A percentile compares a stretch with the other conserved stretches of the same genome.
Evolutionary conservation across 2,329 filamentous ascomycete species (phyloP).

Genomic region (Ophiostoma novo-ulmi): DNA sequence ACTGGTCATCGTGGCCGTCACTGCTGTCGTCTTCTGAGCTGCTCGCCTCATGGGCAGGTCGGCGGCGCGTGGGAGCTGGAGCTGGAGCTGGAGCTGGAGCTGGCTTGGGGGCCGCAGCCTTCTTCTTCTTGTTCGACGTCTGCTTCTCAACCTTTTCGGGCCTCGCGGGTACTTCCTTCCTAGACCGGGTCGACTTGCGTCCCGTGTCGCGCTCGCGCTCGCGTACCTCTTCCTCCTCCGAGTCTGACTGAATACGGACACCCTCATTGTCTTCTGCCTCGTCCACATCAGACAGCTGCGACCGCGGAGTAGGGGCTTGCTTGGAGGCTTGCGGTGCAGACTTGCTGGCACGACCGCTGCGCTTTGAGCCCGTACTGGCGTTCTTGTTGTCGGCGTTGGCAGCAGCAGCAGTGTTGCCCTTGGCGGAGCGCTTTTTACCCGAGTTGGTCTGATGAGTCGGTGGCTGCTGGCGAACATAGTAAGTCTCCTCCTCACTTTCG

Average conservation of each 20-base stretch:
- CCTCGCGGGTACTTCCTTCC: background rate
- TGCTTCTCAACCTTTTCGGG: background rate
- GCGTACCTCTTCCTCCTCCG: background rate
- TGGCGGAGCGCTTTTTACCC: slow-evolving; percentile 15
- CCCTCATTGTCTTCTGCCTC: slow-evolving; percentile 1
- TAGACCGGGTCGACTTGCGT: background rate
- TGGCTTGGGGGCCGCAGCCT: background rate
- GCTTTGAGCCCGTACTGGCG: background rate
- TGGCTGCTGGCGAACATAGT: background rate
- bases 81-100: background rate
- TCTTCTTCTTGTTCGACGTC: background rate
- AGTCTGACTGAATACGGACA: background rate
- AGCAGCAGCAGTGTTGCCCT: background rate
- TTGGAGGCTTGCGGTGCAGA: background rate
- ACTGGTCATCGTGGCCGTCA: background rate
- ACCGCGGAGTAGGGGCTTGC: background rate
- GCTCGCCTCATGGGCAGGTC: slow-evolving; percentile 6
- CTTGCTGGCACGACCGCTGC: background rate
- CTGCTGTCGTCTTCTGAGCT: background rate
- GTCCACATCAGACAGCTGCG: slow-evolving; percentile 7
- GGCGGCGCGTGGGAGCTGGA: background rate
- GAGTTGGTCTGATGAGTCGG: slow-evolving; percentile 3
- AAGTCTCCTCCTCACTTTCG: slow-evolving; percentile 17
- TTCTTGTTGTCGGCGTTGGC: background rate
- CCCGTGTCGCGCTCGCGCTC: background rate